Evolutionary conservation across 345 rosid species (phyloP).

Genomic region (Hibiscus trionum): DNA sequence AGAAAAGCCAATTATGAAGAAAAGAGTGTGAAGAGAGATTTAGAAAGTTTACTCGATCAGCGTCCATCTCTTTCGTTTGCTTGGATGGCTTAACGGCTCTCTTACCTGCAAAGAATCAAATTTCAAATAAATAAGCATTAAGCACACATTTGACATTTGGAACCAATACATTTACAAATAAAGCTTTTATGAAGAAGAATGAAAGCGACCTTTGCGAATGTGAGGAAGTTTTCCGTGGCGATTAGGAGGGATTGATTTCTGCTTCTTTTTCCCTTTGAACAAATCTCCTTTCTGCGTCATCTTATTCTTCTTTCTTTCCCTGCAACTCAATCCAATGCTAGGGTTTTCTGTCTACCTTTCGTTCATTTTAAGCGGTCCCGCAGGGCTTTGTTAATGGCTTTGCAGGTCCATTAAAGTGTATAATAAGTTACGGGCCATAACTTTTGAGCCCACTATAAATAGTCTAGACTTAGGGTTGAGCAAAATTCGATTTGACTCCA

Average conservation of each 20-base stretch:
- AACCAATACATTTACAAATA: neutral
- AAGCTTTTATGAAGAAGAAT: neutral
- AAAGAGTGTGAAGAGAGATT: neutral
- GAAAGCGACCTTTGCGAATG: slow-evolving; percentile 52
- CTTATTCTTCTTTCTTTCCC: slow-evolving; percentile 1
- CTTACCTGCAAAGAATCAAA: slow-evolving; percentile 41
- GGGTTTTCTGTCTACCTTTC: neutral
- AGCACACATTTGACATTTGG: neutral
- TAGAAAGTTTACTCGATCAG: slow-evolving; percentile 41
- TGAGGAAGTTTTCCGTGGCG: slow-evolving; percentile 69
- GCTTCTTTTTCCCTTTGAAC: slow-evolving; percentile 82
- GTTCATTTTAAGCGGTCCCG: neutral
- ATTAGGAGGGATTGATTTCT: slow-evolving; percentile 54
- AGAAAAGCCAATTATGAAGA: neutral
- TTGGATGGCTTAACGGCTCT: slow-evolving; percentile 67
- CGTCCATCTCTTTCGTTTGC: slow-evolving; percentile 57
- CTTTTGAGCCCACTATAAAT: no score
- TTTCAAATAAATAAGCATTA: neutral
- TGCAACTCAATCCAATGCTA: neutral
- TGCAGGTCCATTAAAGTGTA: no score
- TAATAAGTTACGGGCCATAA: no score
- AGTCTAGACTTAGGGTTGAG: no score
- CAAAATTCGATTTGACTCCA: no score
- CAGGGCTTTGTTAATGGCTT: no score
- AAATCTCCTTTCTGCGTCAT: slow-evolving; percentile 84